Evolutionary conservation across 495 filamentous ascomycete species (phyloP).

Genomic region (Rostrohypoxylon terebratum): DNA sequence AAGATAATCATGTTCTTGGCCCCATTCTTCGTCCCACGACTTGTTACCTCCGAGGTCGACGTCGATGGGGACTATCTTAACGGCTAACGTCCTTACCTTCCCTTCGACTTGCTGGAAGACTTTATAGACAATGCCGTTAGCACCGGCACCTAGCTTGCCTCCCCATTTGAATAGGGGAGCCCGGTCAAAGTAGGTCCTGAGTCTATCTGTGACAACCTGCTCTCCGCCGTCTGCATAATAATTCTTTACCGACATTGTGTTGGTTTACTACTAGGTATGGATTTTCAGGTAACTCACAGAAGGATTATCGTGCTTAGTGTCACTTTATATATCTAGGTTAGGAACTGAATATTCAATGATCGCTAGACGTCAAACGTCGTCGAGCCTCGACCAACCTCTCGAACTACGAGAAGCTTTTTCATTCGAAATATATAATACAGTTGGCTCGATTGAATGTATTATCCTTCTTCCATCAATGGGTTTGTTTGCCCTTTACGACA

Average conservation of each 20-base stretch:
- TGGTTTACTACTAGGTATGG: neutral
- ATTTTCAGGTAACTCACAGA: no score
- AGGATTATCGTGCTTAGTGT: no score
- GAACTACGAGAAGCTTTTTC: no score
- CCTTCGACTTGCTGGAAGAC: neutral
- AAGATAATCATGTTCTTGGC: neutral
- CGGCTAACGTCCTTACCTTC: neutral
- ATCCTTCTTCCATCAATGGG: no score
- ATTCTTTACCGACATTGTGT: neutral
- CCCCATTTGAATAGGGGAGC: neutral
- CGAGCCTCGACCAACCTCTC: no score
- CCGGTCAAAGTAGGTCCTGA: constrained; percentile 16
- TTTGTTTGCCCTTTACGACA: no score
- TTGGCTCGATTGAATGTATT: no score
- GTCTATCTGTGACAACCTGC: neutral
- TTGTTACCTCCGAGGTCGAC: constrained; percentile 15
- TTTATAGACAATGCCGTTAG: constrained; percentile 26
- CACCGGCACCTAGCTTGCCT: constrained; percentile 9
- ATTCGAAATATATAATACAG: no score
- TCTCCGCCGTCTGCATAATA: constrained; percentile 23
- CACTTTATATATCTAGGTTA: no score
- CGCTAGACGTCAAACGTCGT: no score
- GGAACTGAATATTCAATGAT: no score
- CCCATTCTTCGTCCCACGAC: constrained; percentile 19
- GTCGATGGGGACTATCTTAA: constrained; percentile 23